Conservation (phyloP, 1,284 basidiomycete species). For the Marasmius oreades region DNA sequence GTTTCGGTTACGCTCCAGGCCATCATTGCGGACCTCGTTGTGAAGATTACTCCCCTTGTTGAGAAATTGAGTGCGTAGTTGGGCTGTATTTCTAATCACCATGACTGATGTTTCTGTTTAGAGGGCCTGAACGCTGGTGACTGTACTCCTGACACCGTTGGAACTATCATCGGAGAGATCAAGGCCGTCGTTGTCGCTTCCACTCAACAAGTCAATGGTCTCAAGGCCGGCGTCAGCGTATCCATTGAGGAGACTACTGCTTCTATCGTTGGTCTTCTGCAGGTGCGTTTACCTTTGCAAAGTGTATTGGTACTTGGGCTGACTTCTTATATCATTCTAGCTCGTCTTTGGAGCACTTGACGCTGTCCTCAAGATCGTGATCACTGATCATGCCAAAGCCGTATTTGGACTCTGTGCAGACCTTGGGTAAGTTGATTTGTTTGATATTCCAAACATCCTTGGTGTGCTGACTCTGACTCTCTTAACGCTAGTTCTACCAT, state of each 20-base stretch:
- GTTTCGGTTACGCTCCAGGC: background rate
- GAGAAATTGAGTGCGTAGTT: background rate
- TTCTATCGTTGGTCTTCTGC: background rate
- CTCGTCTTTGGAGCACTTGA: conserved; percentile 1
- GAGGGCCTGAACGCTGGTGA: background rate
- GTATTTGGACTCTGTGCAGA: conserved; percentile 1
- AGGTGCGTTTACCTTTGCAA: background rate
- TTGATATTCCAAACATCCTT: background rate
- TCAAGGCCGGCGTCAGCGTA: background rate
- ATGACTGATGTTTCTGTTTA: background rate
- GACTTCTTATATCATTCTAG: background rate
- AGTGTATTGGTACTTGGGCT: background rate
- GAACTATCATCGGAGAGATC: background rate
- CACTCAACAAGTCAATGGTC: background rate
- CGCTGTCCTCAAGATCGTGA: background rate
- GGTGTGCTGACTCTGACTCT: background rate
- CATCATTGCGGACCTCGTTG: background rate
- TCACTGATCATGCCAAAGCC: background rate
- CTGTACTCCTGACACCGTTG: background rate
- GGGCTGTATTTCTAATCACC: background rate
- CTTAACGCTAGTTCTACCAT: background rate
- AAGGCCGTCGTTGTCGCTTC: background rate
- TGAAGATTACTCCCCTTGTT: background rate
- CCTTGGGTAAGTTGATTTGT: background rate
- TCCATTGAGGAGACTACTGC: background rate